Base-by-base conservation (phyloP, 1,284 basidiomycete species). In the Vanrija pseudolonga region DNA sequence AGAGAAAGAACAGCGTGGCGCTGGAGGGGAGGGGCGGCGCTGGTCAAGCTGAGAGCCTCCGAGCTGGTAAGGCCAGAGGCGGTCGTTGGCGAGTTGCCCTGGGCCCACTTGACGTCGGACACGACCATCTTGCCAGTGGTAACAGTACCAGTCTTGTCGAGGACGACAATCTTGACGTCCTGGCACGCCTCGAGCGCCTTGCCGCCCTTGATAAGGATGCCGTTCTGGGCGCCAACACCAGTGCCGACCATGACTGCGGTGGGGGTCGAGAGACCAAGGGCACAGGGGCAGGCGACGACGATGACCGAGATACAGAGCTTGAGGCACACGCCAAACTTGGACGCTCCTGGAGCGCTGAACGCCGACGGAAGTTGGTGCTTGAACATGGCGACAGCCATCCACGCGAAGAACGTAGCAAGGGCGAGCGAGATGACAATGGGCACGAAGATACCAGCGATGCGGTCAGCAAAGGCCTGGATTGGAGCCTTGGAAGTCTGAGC, bases 231-330 rank as follows among this genome's bases (percentile, higher is more conserved):
- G 2, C 96, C 96, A 51, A 98, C 87, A 0, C 96, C 96, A 0
- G 96, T 98, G 26, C 96, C 96, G 39, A 98, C 96, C 96, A 98
- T 98, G 76, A 98, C 94, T 1, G 96, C 96, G 0, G 96, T 98
- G 0, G 96, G 96, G 0, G 96, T 98, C 55, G 89, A 90, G 51
- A 98, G 82, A 3, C 96, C 96, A 24, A 99, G 82, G 0, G 96
- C 96, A 71, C 96, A 99, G 0, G 96, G 96, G 73, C 96, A 99
- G 4, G 96, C 96, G 53, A 99, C 94, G 43, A 99, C 96, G 54
- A 99, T 85, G 60, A 98, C 95, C 47, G 90, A 94, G 69, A 98
- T 98, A 73, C 95, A 98, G 61, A 99, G 86, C 79, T 97, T 94
- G 57, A 99, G 81, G 71, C 95, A 98, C 12, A 96, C 87, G 32